A percentile compares a stretch with the other conserved stretches of the same genome.
Evolutionary conservation across 208 protist species (phyloP).

Genomic region (Lotmaria passim): DNA sequence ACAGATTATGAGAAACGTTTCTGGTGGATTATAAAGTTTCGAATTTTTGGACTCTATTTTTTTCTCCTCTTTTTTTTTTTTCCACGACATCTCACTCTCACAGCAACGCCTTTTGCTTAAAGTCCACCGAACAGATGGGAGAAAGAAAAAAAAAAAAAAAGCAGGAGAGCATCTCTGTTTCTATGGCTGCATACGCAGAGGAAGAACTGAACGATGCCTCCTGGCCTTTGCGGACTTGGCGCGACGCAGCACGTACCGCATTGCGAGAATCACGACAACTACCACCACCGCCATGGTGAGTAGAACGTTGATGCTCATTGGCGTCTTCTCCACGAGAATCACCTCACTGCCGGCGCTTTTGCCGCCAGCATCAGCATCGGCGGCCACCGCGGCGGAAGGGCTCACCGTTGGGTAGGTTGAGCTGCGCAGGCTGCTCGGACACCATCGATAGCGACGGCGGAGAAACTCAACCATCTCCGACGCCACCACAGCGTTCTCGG

Average conservation of each 20-base stretch:
- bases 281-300: slow-evolving; percentile 38
- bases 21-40: no score
- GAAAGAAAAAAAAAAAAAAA: no score
- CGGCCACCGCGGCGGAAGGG: neutral
- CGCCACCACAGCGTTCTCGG: slow-evolving; percentile 5
- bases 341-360: neutral
- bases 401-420: neutral
- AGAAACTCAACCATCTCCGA: slow-evolving; percentile 27
- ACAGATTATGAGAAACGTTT: no score
- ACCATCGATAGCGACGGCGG: slow-evolving; percentile 47
- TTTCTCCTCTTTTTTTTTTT: no score
- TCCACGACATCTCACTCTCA: no score
- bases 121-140: no score
- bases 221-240: neutral
- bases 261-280: slow-evolving; percentile 16
- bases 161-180: neutral
- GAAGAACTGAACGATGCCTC: slow-evolving; percentile 22
- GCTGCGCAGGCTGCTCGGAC: slow-evolving; percentile 26
- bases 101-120: no score
- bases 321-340: slow-evolving; percentile 10
- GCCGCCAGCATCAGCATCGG: neutral
- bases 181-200: slow-evolving; percentile 21
- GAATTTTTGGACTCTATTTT: no score
- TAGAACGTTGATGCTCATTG: slow-evolving; percentile 30
- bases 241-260: slow-evolving; percentile 30